phyloP scores from a whole-genome alignment of 2,329 filamentous ascomycete species.

The Penicillium sp. region DNA sequence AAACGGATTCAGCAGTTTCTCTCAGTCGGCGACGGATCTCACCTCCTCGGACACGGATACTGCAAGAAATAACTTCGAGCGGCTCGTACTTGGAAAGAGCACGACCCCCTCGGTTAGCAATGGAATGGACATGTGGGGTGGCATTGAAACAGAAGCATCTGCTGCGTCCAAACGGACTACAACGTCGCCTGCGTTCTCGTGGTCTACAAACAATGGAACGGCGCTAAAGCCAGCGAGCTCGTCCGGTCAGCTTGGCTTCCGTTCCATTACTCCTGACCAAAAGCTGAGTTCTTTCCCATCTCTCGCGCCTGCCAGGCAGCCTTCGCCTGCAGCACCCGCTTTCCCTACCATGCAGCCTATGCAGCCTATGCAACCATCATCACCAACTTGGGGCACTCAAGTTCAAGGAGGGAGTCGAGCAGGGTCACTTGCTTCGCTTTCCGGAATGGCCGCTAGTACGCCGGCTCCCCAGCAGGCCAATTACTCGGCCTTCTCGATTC shows the following conservation, averaged over 20 bases:
- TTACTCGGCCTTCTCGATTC: constrained; percentile 42
- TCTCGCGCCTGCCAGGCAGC: constrained; percentile 43
- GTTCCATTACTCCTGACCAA: constrained; percentile 55
- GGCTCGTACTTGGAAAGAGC: constrained; percentile 75
- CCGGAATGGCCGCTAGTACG: constrained; percentile 23
- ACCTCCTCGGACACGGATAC: constrained; percentile 53
- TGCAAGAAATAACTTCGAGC: constrained; percentile 75
- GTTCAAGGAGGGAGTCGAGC: constrained; percentile 14
- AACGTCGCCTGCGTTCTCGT: constrained; percentile 43
- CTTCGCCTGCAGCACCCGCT: constrained; percentile 23
- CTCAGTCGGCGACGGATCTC: constrained; percentile 25
- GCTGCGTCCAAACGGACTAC: constrained; percentile 28
- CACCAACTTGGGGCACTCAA: constrained; percentile 22
- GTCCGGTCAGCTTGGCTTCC: constrained; percentile 28
- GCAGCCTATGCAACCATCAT: constrained; percentile 30
- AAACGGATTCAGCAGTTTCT: constrained; percentile 26
- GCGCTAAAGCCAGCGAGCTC: constrained; percentile 13
- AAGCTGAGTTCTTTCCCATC: constrained; percentile 49
- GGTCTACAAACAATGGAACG: constrained; percentile 38
- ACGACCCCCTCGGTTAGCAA: constrained; percentile 35
- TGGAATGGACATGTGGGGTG: constrained; percentile 34
- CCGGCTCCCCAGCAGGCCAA: constrained; percentile 24
- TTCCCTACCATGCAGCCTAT: constrained; percentile 29
- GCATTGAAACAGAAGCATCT: constrained; percentile 30
- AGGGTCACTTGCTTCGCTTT: constrained; percentile 25